Conservation (phyloP, 257 asterid genomes). For the Solanum pinnatisectum region DNA sequence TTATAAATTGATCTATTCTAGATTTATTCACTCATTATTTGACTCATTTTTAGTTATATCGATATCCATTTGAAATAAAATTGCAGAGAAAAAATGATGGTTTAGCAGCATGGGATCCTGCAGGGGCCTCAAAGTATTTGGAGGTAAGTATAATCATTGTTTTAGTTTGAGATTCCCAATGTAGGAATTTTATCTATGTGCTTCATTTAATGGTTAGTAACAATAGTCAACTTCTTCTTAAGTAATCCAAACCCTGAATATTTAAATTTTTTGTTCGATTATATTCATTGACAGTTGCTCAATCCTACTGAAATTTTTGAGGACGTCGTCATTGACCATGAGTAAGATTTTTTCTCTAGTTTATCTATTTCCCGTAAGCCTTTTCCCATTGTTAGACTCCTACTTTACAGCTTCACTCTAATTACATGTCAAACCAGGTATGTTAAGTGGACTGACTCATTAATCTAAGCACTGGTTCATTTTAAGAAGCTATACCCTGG, state of each 20-base stretch:
- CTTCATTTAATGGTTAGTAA: neutral
- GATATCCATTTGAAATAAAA: neutral
- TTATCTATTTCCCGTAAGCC: neutral
- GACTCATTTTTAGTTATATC: neutral
- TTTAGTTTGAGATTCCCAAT: no score
- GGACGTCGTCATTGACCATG: constrained; percentile 55
- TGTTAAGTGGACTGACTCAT: constrained; percentile 68
- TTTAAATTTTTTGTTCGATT: neutral
- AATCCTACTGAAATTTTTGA: constrained; percentile 73
- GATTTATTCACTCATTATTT: neutral
- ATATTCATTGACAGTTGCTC: constrained; percentile 24
- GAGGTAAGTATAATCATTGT: constrained; percentile 30
- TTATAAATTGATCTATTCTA: neutral
- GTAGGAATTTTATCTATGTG: neutral
- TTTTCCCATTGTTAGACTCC: neutral
- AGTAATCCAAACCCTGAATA: neutral
- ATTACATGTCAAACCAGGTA: constrained; percentile 22
- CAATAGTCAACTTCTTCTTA: neutral
- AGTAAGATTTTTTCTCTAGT: constrained; percentile 32
- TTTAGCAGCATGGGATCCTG: constrained; percentile 91
- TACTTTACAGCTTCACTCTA: neutral
- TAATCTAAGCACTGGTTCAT: constrained; percentile 51
- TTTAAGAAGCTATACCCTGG: constrained; percentile 49
- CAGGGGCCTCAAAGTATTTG: constrained; percentile 73
- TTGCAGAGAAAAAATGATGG: constrained; percentile 86